Evolutionary conservation across 2,329 filamentous ascomycete species (phyloP), one percentile per base, ranked within the genome.

Genomic region (Ophiocordyceps camponoti-floridani): DNA sequence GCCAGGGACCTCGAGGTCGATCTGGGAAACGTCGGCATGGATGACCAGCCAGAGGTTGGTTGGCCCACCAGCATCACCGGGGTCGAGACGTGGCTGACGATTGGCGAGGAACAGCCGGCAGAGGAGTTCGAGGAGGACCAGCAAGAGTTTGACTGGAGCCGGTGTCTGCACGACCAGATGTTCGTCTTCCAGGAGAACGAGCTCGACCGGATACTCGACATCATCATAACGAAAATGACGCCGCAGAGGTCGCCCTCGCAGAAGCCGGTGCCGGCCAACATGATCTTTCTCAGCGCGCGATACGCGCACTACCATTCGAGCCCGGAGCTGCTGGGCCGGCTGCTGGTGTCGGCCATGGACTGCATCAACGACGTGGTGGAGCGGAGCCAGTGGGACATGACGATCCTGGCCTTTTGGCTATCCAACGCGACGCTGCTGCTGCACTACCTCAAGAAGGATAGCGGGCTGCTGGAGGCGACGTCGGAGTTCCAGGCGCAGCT

Each of bases 311-410:
- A 98, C 55, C 89, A 98, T 62, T 83, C 89, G 42, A 94, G 84
- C 54, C 73, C 75, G 2, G 88, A 95, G 49, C 70, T 98, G 10
- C 67, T 98, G 10, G 80, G 77, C 16, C 82, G 82, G 40, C 73
- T 96, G 26, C 74, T 98, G 14, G 72, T 84, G 26, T 81, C 82
- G 33, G 86, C 91, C 35, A 94, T 94, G 74, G 86, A 94, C 56
- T 91, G 89, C 62, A 96, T 98, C 54, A 96, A 96, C 57, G 82
- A 87, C 47, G 86, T 95, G 28, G 87, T 98, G n/a, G 91, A 96
- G 62, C 76, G 76, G 48, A 80, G 89, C 56, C 91, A 98, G 58
- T 96, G 91, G 91, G 91, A 98, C 58, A 98, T 98, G 91, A 98
- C 91, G 0, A 94, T 98, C 52, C 69, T 98, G 35, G 91, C 91